Conservation (phyloP, 169 alveolate species). For the Plasmodium gaboni region DNA sequence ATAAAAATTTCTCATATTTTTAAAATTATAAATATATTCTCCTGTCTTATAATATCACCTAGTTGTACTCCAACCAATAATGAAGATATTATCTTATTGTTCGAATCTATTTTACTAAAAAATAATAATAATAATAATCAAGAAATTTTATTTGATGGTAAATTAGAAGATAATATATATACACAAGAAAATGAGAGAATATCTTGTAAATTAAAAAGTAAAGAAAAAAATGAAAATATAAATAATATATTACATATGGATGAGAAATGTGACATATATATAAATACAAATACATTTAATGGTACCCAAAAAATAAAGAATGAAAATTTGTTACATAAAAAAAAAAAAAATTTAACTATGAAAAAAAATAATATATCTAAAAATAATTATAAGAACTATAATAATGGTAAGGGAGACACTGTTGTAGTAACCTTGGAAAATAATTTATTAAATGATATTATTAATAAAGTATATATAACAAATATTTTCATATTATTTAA, state of each 20-base stretch:
- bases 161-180: background rate
- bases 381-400: background rate
- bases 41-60: slow-evolving; percentile 47
- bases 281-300: too few species aligned
- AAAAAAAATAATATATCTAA: background rate
- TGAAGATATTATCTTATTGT: slow-evolving; percentile 28
- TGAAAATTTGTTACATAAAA: background rate
- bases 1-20: slow-evolving; percentile 47
- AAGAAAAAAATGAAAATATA: background rate
- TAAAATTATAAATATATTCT: slow-evolving; percentile 36
- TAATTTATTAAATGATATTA: slow-evolving; percentile 8
- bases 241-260: background rate
- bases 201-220: background rate
- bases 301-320: background rate
- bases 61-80: slow-evolving; percentile 22
- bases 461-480: slow-evolving; percentile 40
- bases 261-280: too few species aligned
- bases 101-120: slow-evolving; percentile 47
- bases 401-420: background rate
- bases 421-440: background rate
- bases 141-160: background rate
- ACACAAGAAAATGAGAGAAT: background rate
- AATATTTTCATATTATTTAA: slow-evolving; percentile 50
- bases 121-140: background rate
- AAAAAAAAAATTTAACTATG: background rate